phyloP scores from a whole-genome alignment of 2,329 filamentous ascomycete genomes.

The Myriosclerotinia curreyana region DNA sequence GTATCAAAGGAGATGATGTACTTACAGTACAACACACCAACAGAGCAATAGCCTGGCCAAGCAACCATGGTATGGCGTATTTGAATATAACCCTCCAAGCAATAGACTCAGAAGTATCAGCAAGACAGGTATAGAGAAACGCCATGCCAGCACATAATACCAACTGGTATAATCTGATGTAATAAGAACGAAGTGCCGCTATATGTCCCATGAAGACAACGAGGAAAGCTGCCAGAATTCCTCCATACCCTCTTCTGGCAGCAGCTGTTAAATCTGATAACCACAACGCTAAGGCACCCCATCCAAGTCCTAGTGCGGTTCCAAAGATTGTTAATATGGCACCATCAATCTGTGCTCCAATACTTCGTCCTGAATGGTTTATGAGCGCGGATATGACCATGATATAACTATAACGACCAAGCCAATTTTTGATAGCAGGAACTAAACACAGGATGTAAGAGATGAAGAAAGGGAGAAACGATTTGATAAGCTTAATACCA shows the following conservation, averaged over 20 bases:
- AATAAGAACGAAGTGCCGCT: conserved; percentile 54
- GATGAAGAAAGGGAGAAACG: conserved; percentile 55
- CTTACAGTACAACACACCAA: conserved; percentile 44
- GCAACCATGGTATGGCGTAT: conserved; percentile 54
- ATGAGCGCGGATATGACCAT: conserved; percentile 56
- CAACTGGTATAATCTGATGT: conserved; percentile 54
- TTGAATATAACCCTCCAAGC: conserved; percentile 51
- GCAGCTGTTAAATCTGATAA: conserved; percentile 50
- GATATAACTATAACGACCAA: conserved; percentile 55
- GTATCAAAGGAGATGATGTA: neutral
- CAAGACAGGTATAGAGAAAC: conserved; percentile 52
- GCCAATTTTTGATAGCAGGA: conserved; percentile 47
- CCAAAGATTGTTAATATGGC: conserved; percentile 52
- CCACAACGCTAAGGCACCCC: conserved; percentile 53
- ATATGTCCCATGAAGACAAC: conserved; percentile 51
- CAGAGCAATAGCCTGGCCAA: conserved; percentile 54
- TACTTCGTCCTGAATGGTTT: conserved; percentile 55
- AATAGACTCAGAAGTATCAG: conserved; percentile 47
- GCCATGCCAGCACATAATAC: conserved; percentile 55
- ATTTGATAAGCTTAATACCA: conserved; percentile 52
- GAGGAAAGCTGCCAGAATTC: conserved; percentile 54
- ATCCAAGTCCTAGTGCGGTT: conserved; percentile 52
- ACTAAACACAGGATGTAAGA: conserved; percentile 56
- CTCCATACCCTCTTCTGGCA: conserved; percentile 51
- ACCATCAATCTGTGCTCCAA: conserved; percentile 58